These are phyloP conservation scores for Zymoseptoria pseudotritici DNA, from an alignment of 2,329 filamentous ascomycete species.

Conservation along the genomic window DNA sequence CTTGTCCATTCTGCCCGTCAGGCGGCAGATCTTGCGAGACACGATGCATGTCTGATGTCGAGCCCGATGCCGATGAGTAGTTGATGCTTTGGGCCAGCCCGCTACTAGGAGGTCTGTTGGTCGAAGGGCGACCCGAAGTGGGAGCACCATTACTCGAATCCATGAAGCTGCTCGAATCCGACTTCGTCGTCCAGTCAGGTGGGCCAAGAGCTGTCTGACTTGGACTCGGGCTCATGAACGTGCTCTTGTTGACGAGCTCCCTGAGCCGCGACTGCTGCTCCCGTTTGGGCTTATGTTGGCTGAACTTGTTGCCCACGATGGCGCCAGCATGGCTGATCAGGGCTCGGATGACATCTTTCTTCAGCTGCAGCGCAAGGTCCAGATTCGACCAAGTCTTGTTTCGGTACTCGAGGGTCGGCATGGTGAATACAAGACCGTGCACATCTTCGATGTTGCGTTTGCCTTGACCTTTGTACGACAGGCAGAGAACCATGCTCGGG, in stretches of 20 bases:
- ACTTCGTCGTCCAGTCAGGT: conserved; percentile 13
- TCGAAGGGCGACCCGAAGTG: conserved; percentile 21
- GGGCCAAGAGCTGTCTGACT: conserved; percentile 8
- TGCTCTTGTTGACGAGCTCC: conserved; percentile 73
- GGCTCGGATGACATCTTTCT: conserved; percentile 89
- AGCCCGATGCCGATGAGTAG: conserved; percentile 16
- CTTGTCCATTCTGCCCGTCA: background rate
- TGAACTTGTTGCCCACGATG: conserved; percentile 96
- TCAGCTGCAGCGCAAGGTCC: conserved; percentile 83
- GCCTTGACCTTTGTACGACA: conserved; percentile 93
- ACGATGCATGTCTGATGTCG: conserved; percentile 11
- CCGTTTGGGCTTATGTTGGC: conserved; percentile 73
- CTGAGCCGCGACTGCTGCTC: conserved; percentile 72
- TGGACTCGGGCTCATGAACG: conserved; percentile 43
- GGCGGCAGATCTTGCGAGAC: conserved; percentile 2
- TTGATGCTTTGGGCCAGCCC: conserved; percentile 20
- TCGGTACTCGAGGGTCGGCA: conserved; percentile 88
- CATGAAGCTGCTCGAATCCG: conserved; percentile 22
- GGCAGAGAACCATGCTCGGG: conserved; percentile 86
- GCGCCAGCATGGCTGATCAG: conserved; percentile 92
- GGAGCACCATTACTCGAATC: conserved; percentile 15
- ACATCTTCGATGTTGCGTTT: conserved; percentile 95
- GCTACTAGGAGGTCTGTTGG: conserved; percentile 22
- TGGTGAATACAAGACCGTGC: conserved; percentile 92
- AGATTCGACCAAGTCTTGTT: conserved; percentile 99